Evolutionary conservation across 345 rosid species (phyloP).

Genomic region (Rhizophora apiculata): DNA sequence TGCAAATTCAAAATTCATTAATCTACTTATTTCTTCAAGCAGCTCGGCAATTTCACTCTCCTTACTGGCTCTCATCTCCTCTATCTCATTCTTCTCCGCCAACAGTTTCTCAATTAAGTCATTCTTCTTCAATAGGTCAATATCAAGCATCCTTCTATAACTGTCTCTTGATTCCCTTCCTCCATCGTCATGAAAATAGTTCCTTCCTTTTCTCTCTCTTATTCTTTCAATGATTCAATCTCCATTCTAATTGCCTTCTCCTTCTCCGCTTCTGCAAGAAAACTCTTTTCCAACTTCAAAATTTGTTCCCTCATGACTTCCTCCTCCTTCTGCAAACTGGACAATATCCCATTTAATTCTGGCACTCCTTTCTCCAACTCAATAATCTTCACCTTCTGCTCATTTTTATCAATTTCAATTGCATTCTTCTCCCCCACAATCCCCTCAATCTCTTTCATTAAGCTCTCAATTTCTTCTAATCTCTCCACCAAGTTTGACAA

Average conservation of each 20-base stretch:
- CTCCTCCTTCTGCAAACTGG: slow-evolving; percentile 41
- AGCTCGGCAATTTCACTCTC: slow-evolving; percentile 44
- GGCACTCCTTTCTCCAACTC: slow-evolving; percentile 38
- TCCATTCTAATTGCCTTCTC: slow-evolving; percentile 31
- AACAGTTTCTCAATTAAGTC: slow-evolving; percentile 31
- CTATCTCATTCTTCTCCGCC: slow-evolving; percentile 44
- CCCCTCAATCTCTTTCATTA: slow-evolving; percentile 34
- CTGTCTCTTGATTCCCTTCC: slow-evolving; percentile 27
- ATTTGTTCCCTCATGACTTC: slow-evolving; percentile 26
- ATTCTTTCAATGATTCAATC: slow-evolving; percentile 38
- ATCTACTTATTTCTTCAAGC: slow-evolving; percentile 34
- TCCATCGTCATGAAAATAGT: slow-evolving; percentile 29
- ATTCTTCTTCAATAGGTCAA: slow-evolving; percentile 32
- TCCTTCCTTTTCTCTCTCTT: slow-evolving; percentile 34
- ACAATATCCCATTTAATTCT: slow-evolving; percentile 24
- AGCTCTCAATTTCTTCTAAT: slow-evolving; percentile 25
- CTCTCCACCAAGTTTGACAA: slow-evolving; percentile 32
- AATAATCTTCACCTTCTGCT: slow-evolving; percentile 25
- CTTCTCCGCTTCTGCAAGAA: slow-evolving; percentile 35
- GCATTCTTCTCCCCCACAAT: slow-evolving; percentile 37
- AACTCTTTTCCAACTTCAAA: slow-evolving; percentile 46
- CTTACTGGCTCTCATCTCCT: slow-evolving; percentile 28
- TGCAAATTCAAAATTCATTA: slow-evolving; percentile 24
- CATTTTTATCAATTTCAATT: slow-evolving; percentile 34
- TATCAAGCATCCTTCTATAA: slow-evolving; percentile 16